A percentile compares a stretch with the other conserved stretches of the same genome.
Evolutionary conservation across 164 flowering plant genomes (phyloP).

Genomic region (Stephania cephalantha): DNA sequence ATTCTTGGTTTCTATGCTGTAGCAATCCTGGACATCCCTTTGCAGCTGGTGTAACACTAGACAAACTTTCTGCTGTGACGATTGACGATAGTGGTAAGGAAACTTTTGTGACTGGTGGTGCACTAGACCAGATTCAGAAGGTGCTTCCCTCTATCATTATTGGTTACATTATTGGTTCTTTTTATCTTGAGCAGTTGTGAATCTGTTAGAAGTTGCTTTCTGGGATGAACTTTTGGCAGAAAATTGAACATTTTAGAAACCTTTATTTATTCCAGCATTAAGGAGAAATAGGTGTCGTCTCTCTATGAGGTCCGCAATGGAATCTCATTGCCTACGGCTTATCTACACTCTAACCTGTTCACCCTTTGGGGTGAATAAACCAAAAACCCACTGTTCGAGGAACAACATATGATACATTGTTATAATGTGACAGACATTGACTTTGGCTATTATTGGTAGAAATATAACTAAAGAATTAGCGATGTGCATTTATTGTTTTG

Average conservation of each 20-base stretch:
- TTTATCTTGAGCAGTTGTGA: background rate
- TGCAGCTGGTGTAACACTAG: conserved; percentile 87
- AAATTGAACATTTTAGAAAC: background rate
- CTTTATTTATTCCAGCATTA: background rate
- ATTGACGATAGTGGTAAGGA: conserved; percentile 86
- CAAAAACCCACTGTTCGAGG: background rate
- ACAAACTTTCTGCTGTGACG: conserved; percentile 82
- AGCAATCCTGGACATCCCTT: conserved; percentile 98
- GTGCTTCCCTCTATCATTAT: conserved; percentile 23
- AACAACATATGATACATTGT: background rate
- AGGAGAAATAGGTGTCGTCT: background rate
- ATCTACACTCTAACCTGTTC: background rate
- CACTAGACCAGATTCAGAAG: conserved; percentile 83
- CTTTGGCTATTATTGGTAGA: too few relatives aligned
- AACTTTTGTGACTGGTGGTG: conserved; percentile 81
- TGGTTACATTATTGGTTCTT: background rate
- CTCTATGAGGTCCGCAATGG: background rate
- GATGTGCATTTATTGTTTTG: too few relatives aligned
- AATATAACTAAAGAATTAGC: too few relatives aligned
- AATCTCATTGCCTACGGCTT: background rate
- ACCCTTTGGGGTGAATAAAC: background rate
- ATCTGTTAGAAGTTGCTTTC: background rate
- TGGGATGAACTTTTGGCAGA: background rate
- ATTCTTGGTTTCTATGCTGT: conserved; percentile 23
- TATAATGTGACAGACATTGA: background rate